A percentile compares a stretch with the other conserved stretches of the same genome.
Evolutionary conservation across 129 eudicot genomes (phyloP).

Genomic region (Rutidosis leptorrhynchoides): DNA sequence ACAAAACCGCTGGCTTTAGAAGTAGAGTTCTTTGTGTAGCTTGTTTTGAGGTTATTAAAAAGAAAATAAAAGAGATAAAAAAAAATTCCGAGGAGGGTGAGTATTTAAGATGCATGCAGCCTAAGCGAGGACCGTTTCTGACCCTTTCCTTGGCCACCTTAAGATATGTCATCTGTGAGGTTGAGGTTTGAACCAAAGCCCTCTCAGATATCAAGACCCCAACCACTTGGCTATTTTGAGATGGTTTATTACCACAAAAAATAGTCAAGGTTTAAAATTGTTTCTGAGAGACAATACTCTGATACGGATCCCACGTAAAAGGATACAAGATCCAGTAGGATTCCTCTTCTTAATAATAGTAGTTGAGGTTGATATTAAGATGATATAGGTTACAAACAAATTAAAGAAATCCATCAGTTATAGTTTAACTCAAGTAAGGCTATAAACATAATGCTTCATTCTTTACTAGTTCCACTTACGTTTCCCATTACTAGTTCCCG

Average conservation of each 20-base stretch:
- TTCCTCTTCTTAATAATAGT: neutral
- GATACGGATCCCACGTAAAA: neutral
- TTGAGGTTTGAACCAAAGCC: too few relatives aligned
- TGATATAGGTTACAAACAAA: neutral
- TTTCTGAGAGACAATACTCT: neutral
- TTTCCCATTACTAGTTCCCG: too few relatives aligned
- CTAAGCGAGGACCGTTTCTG: too few relatives aligned
- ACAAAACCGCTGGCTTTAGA: neutral
- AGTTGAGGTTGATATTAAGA: neutral
- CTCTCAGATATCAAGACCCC: too few relatives aligned
- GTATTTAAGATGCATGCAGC: too few relatives aligned
- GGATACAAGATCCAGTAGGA: neutral
- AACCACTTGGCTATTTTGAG: too few relatives aligned
- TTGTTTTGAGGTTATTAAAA: conserved; percentile 8
- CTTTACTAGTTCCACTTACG: too few relatives aligned
- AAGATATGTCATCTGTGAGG: too few relatives aligned
- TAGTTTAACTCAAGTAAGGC: neutral
- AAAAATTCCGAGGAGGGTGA: too few relatives aligned
- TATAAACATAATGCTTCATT: neutral
- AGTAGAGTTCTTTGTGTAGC: neutral
- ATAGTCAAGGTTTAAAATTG: neutral
- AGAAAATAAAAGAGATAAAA: neutral
- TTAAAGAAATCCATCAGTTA: neutral
- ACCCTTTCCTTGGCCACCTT: too few relatives aligned
- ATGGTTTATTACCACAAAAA: too few relatives aligned